Evolutionary conservation across 2,329 filamentous ascomycete species (phyloP).

Genomic region (Microdochium nivale): DNA sequence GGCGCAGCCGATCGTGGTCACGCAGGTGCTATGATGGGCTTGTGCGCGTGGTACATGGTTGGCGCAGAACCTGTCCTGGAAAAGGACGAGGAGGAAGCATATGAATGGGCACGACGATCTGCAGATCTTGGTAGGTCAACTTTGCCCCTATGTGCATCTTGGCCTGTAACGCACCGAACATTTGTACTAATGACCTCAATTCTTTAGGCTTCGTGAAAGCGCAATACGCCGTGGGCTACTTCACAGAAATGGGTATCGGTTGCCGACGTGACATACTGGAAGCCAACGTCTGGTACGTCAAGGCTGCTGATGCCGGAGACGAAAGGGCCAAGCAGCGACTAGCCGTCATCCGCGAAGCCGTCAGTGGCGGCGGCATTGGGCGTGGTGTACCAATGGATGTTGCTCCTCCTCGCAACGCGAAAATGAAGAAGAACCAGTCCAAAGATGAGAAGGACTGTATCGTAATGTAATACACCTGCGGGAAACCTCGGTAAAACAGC

Average conservation of each 20-base stretch:
- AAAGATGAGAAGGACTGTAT: constrained; percentile 48
- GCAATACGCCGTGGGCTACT: constrained; percentile 94
- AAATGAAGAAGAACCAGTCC: constrained; percentile 36
- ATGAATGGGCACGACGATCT: constrained; percentile 86
- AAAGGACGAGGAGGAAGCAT: constrained; percentile 92
- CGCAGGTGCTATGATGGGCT: constrained; percentile 88
- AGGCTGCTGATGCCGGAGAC: constrained; percentile 85
- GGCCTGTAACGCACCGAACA: background rate
- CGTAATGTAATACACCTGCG: constrained; percentile 38
- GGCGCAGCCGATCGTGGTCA: constrained; percentile 80
- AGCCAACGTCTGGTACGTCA: constrained; percentile 97
- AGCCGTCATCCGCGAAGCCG: constrained; percentile 77
- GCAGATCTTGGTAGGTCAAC: constrained; percentile 68
- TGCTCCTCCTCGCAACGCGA: constrained; percentile 39
- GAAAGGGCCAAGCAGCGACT: constrained; percentile 82
- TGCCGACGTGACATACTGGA: constrained; percentile 90
- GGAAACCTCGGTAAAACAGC: background rate
- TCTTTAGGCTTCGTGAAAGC: constrained; percentile 57
- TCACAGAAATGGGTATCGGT: constrained; percentile 97
- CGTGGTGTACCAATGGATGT: constrained; percentile 42
- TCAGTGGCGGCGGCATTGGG: constrained; percentile 42
- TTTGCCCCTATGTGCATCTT: background rate
- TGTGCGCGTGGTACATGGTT: constrained; percentile 98
- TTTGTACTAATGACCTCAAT: constrained; percentile 7
- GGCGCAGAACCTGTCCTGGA: constrained; percentile 87